Base-by-base conservation (phyloP, 208 protist species). In the Crithidia expoeki region DNA sequence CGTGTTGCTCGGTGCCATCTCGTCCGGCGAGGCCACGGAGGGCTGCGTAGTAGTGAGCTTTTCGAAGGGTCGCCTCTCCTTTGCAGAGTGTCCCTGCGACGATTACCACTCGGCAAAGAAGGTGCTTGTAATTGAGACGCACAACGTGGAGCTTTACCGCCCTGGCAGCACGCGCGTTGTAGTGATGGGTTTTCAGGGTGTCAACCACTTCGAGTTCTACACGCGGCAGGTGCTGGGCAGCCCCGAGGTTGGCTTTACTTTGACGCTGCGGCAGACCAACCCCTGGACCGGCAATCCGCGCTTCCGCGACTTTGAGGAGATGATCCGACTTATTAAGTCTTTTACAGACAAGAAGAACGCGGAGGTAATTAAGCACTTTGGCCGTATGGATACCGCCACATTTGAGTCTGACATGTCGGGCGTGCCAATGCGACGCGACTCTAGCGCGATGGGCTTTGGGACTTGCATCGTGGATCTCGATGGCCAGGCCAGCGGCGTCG, bases 251-350 rank as follows among this genome's bases (percentile, higher is more conserved):
- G 82, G 77, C 66, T 96, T 92, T 66, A 73, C 78, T 25, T 65
- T 96, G 27, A 85, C 72, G n/a, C 80, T 96, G 32, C 69, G 70
- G 42, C 92, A 96, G 81, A 84, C 81, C 3, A 80, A 91, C 71
- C 92, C 92, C 23, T 96, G 92, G 89, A 96, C 92, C 11, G 92
- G 92, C 32, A 96, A 94, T 67, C 92, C 92, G 46, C 84, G 87
- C 53, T 93, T 94, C 52, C 78, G 79, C 34, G 92, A 96, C 64
- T 94, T 96, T 77, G 87, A 94, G 66, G 89, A 94, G 65, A 83
- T 96, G 65, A 83, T 92, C 44, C 66, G 63, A 30, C 74, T 96
- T 23, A 68, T 94, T 38, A 80, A 84, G 53, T 92, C 88, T n/a
- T 96, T 96, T 70, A 94, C 86, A 0, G 80, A 90, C 59, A 82